These are phyloP conservation scores for Backusella macrospora DNA, from an alignment of 192 early-diverging fungal genomes.

Conservation along the genomic window DNA sequence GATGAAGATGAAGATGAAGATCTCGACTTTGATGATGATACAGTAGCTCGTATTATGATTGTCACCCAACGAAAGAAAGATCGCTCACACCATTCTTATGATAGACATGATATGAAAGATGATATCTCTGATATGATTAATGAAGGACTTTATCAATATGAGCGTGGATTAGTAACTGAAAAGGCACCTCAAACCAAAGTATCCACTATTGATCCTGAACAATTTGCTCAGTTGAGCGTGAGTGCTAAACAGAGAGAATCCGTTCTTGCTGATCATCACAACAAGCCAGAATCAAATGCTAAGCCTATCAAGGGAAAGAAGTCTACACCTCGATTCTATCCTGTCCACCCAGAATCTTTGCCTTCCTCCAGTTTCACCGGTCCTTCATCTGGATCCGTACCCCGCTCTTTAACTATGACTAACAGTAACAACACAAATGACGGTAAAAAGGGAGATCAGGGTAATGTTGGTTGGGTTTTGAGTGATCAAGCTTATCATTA, in stretches of 20 bases:
- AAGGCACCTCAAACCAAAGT: slow-evolving; percentile 57
- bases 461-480: slow-evolving; percentile 78
- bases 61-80: slow-evolving; percentile 82
- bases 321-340: slow-evolving; percentile 53
- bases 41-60: slow-evolving; percentile 85
- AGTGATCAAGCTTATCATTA: slow-evolving; percentile 71
- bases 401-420: slow-evolving; percentile 24
- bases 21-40: slow-evolving; percentile 90
- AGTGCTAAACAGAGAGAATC: slow-evolving; percentile 34
- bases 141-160: slow-evolving; percentile 91
- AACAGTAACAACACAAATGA: slow-evolving; percentile 10
- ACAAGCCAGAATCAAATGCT: neutral
- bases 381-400: slow-evolving; percentile 9
- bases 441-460: slow-evolving; percentile 48
- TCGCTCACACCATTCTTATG: slow-evolving; percentile 76
- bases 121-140: slow-evolving; percentile 92
- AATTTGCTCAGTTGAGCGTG: slow-evolving; percentile 58
- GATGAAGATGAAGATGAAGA: slow-evolving; percentile 66
- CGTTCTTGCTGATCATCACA: neutral
- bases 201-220: slow-evolving; percentile 58
- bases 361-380: slow-evolving; percentile 24
- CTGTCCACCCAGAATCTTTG: slow-evolving; percentile 46
- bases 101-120: slow-evolving; percentile 75
- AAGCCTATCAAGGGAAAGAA: slow-evolving; percentile 24
- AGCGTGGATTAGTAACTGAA: slow-evolving; percentile 56